phyloP scores from a whole-genome alignment of 2,329 filamentous ascomycete genomes.

The Pezicula carpinea region DNA sequence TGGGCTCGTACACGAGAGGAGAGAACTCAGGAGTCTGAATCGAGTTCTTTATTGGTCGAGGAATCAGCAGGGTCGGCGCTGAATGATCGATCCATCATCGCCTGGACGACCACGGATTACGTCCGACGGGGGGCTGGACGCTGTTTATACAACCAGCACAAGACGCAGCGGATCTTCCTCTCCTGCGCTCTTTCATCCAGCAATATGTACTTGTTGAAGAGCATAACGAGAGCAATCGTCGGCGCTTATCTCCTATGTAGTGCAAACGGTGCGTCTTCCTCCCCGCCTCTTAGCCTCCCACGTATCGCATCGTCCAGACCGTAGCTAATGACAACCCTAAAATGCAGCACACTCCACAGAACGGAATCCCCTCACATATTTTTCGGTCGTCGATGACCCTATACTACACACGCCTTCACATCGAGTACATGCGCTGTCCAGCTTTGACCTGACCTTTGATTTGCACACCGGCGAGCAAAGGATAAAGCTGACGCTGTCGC shows the following conservation, averaged over 20 bases:
- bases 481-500: conserved; percentile 76
- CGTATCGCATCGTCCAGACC: neutral
- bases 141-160: neutral
- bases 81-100: no score
- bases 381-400: conserved; percentile 69
- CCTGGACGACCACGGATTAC: neutral
- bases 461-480: conserved; percentile 62
- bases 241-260: conserved; percentile 15
- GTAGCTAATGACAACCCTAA: conserved; percentile 4
- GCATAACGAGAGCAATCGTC: conserved; percentile 19
- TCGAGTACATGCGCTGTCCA: conserved; percentile 72
- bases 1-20: neutral
- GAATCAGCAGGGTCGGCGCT: neutral
- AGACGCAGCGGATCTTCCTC: neutral
- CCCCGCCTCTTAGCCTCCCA: neutral
- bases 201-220: conserved; percentile 21
- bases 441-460: conserved; percentile 81
- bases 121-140: neutral
- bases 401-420: conserved; percentile 74
- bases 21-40: neutral
- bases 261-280: conserved; percentile 13
- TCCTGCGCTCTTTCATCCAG: neutral
- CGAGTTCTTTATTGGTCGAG: neutral
- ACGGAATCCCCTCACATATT: conserved; percentile 70
- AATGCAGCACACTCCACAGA: conserved; percentile 62